Percentiles rank a stretch among this genome's conserved stretches.
These are phyloP conservation scores for Botrytis byssoidea DNA, from an alignment of 2,329 filamentous ascomycete genomes.

Conservation along the genomic window DNA sequence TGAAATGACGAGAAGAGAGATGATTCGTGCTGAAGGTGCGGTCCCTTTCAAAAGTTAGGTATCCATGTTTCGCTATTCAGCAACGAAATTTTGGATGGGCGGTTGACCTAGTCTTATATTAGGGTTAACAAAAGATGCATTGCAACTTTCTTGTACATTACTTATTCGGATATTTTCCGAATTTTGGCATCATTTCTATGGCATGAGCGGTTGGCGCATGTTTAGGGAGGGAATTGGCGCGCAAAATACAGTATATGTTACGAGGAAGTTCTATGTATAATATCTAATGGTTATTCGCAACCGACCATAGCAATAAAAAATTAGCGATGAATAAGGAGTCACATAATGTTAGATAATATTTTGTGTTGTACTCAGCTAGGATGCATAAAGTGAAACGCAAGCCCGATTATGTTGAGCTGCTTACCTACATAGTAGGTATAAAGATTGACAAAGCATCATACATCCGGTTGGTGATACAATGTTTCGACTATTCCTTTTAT, in stretches of 20 bases:
- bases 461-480: not conserved
- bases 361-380: not conserved
- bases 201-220: conserved; percentile 16
- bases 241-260: conserved; percentile 6
- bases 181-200: conserved; percentile 14
- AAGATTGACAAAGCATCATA: not conserved
- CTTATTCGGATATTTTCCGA: conserved; percentile 3
- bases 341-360: not conserved
- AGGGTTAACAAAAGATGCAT: not conserved
- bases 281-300: not conserved
- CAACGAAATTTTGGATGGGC: not conserved
- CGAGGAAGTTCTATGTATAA: conserved; percentile 17
- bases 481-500: not conserved
- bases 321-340: not conserved
- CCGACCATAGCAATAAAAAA: conserved; percentile 3
- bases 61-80: not conserved
- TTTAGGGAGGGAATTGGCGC: conserved; percentile 6
- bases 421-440: not conserved
- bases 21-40: conserved; percentile 3
- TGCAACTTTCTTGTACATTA: conserved; percentile 13
- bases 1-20: not conserved
- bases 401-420: not conserved
- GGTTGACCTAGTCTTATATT: conserved; percentile 3
- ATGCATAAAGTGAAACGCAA: not conserved
- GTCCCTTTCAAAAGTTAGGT: not conserved